Evolutionary conservation across 805 yeast species (phyloP).

Genomic region (Priceomyces carsonii): DNA sequence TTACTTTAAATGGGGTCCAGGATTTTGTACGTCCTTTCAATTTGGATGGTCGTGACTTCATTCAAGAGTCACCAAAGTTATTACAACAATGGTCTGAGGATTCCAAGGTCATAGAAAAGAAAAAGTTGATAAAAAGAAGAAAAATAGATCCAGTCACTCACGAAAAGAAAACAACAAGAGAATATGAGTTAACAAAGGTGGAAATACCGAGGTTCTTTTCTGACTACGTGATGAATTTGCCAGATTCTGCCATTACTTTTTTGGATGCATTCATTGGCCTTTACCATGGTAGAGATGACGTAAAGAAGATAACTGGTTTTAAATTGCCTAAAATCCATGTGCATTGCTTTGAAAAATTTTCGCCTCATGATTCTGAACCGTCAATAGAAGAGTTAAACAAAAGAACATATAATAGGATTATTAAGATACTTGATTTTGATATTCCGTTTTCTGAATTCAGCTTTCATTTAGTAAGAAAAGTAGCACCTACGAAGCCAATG

Average conservation of each 20-base stretch:
- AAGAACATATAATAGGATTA: slow-evolving; percentile 58
- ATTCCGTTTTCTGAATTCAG: slow-evolving; percentile 49
- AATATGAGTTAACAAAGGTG: slow-evolving; percentile 16
- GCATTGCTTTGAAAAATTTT: slow-evolving; percentile 89
- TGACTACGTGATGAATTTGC: slow-evolving; percentile 93
- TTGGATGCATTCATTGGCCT: slow-evolving; percentile 77
- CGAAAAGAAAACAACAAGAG: slow-evolving; percentile 13
- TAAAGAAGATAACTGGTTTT: slow-evolving; percentile 45
- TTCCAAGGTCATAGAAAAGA: slow-evolving; percentile 36
- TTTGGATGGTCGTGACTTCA: slow-evolving; percentile 82
- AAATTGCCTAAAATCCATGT: slow-evolving; percentile 77
- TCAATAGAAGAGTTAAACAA: slow-evolving; percentile 61
- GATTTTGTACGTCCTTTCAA: slow-evolving; percentile 63
- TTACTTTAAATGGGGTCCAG: slow-evolving; percentile 60
- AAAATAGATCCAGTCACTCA: slow-evolving; percentile 37
- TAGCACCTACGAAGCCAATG: slow-evolving; percentile 97
- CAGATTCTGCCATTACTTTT: slow-evolving; percentile 88
- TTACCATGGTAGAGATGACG: slow-evolving; percentile 44
- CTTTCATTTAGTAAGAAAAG: slow-evolving; percentile 88
- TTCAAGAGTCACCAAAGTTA: slow-evolving; percentile 55
- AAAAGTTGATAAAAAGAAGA: slow-evolving; percentile 36
- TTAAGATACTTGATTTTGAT: slow-evolving; percentile 46
- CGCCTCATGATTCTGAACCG: slow-evolving; percentile 74
- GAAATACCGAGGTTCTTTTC: slow-evolving; percentile 55
- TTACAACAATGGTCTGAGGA: slow-evolving; percentile 47